phyloP scores from a whole-genome alignment of 2,329 filamentous ascomycete species.

The Fusarium marasasianum region DNA sequence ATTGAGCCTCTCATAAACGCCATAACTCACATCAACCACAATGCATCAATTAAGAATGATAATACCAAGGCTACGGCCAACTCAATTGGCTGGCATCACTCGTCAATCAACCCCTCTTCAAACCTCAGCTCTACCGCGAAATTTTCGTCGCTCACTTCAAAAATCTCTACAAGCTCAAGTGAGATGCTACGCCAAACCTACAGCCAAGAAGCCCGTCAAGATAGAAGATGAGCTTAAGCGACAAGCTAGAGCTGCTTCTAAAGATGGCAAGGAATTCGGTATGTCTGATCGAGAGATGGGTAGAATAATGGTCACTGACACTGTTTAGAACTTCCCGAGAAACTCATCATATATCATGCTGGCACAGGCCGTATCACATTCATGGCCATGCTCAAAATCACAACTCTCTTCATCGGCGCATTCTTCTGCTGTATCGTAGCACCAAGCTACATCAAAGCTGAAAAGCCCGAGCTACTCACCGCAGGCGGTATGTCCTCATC shows the following conservation, averaged over 20 bases:
- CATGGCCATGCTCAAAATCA: slow-evolving; percentile 75
- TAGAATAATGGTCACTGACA: background rate
- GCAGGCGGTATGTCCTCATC: slow-evolving; percentile 49
- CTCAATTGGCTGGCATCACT: background rate
- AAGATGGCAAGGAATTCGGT: slow-evolving; percentile 37
- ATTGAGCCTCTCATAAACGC: slow-evolving; percentile 6
- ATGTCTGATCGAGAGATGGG: background rate
- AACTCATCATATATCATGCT: slow-evolving; percentile 78
- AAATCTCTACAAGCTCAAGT: slow-evolving; percentile 38
- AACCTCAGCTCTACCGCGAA: slow-evolving; percentile 14
- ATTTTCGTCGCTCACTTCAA: slow-evolving; percentile 33
- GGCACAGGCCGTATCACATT: slow-evolving; percentile 74
- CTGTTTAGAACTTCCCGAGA: slow-evolving; percentile 61
- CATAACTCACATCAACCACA: slow-evolving; percentile 1
- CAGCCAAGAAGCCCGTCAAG: slow-evolving; percentile 18
- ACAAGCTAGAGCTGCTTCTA: slow-evolving; percentile 41
- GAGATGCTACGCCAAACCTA: slow-evolving; percentile 41
- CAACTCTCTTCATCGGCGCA: slow-evolving; percentile 73
- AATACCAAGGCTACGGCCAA: slow-evolving; percentile 31
- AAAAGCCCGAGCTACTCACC: slow-evolving; percentile 49
- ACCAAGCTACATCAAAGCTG: slow-evolving; percentile 63
- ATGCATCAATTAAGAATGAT: slow-evolving; percentile 38
- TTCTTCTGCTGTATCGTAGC: slow-evolving; percentile 72
- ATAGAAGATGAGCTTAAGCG: slow-evolving; percentile 42
- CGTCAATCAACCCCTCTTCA: background rate